Evolutionary conservation across 106 monocot species (phyloP), one percentile per base, ranked within the genome.

Genomic region (Dioscorea zingiberensis): DNA sequence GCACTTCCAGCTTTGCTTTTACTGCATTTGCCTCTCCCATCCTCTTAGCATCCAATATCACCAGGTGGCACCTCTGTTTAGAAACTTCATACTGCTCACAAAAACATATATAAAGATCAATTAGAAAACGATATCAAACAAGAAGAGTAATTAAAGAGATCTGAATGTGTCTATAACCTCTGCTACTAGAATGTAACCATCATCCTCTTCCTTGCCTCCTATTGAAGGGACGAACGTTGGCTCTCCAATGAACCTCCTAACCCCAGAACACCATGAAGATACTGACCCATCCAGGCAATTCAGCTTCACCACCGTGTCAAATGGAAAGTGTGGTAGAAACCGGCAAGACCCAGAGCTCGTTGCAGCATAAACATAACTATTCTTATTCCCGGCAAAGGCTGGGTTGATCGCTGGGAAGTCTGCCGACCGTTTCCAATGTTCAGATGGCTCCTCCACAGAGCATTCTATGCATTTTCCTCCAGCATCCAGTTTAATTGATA

Each of bases 361-460:
- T 25, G 69, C 78, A 0, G 78, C 77, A 48, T 95, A 95, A 19
- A 77, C 54, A 55, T 69, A 85, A 1, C 26, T 24, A 68, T 91
- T 91, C 60, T 58, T 74, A 14, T 23, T 30, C 60, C 87, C 83
- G 48, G 77, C 49, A 66, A 76, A 91, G 65, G 32, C 56, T 5
- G 66, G 87, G 32, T 91, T 95, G 77, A 85, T 88, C 11, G 68
- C 69, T 22, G 91, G 90, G 59, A 95, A 95, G 56, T 95, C 94
- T 6, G 91, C 73, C 13, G 91, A 76, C 25, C 64, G 81, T 2
- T 26, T 78, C 87, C 77, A 85, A 55, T 57, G 44, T 7, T 75
- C 27, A 5, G 87, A 78, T 46, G 68, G 78, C 11, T 56, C 59
- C 24, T 13, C 25, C 1, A 80, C 55, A 1, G 54, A 67, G 74